Evolutionary conservation across 108 stramenopile genomes (phyloP).

Genomic region (Pseudonitzschia multiseries): DNA sequence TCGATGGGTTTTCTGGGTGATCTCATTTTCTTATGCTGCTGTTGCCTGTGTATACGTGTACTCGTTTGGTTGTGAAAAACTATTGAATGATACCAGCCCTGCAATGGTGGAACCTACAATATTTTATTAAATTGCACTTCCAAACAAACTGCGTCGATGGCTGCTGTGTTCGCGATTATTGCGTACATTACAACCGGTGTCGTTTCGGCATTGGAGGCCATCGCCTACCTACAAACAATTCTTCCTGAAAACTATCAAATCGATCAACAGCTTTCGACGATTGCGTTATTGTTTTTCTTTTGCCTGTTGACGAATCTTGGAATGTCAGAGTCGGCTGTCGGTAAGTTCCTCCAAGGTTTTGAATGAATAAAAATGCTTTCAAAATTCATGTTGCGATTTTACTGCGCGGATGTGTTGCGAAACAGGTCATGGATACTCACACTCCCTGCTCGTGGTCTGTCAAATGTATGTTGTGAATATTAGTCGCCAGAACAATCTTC

Average conservation of each 20-base stretch:
- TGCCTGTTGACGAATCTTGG: slow-evolving; percentile 47
- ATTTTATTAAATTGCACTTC: slow-evolving; percentile 65
- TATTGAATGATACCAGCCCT: slow-evolving; percentile 17
- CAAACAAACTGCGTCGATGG: slow-evolving; percentile 62
- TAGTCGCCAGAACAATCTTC: slow-evolving; percentile 61
- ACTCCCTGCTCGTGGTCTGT: background rate
- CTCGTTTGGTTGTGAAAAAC: background rate
- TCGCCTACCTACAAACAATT: slow-evolving; percentile 57
- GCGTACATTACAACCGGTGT: slow-evolving; percentile 75
- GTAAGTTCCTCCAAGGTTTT: background rate
- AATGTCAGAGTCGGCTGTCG: slow-evolving; percentile 55
- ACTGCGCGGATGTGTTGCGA: too few relatives aligned
- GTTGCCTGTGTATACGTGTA: background rate
- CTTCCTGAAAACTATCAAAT: slow-evolving; percentile 23
- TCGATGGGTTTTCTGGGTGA: background rate
- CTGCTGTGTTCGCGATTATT: slow-evolving; percentile 64
- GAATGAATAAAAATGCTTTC: too few relatives aligned
- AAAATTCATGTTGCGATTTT: too few relatives aligned
- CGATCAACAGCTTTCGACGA: slow-evolving; percentile 36
- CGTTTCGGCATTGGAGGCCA: slow-evolving; percentile 45
- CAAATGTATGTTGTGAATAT: background rate
- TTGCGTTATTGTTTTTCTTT: slow-evolving; percentile 56
- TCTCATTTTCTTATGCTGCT: background rate
- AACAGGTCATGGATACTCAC: background rate
- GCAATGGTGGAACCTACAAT: slow-evolving; percentile 80